Conservation (phyloP, 495 filamentous ascomycete species). For the Tuber umbilicatum region DNA sequence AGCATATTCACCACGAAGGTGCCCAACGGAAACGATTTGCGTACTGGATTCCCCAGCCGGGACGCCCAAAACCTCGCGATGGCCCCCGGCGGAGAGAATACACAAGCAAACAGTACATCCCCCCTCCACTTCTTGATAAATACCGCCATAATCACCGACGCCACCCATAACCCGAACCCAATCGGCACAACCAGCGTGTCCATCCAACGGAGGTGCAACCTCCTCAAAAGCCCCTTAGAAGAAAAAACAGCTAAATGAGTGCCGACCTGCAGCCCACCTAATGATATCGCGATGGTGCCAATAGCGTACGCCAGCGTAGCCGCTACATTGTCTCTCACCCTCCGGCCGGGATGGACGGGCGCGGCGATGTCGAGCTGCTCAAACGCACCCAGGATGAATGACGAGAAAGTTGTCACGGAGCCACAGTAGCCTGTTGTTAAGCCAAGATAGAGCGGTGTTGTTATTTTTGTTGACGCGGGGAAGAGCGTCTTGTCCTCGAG, state of each 20-base stretch:
- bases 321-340: background rate
- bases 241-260: constrained; percentile 63
- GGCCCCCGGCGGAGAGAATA: constrained; percentile 80
- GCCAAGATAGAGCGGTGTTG: constrained; percentile 83
- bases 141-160: constrained; percentile 64
- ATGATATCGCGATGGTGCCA: constrained; percentile 45
- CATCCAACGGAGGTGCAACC: constrained; percentile 44
- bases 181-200: constrained; percentile 59
- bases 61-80: constrained; percentile 67
- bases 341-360: constrained; percentile 42
- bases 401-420: constrained; percentile 84
- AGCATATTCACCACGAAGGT: constrained; percentile 80
- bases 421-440: constrained; percentile 92
- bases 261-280: constrained; percentile 66
- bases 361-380: constrained; percentile 74
- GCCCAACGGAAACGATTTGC: constrained; percentile 71
- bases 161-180: constrained; percentile 69
- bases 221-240: constrained; percentile 60
- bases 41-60: constrained; percentile 58
- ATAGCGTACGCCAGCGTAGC: background rate
- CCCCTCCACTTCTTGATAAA: constrained; percentile 66
- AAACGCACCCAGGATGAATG: constrained; percentile 79
- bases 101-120: constrained; percentile 64
- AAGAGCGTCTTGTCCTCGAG: constrained; percentile 73
- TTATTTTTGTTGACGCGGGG: constrained; percentile 61